Conservation (phyloP, 352 stramenopile genomes). For the Pythium rishiriense region DNA sequence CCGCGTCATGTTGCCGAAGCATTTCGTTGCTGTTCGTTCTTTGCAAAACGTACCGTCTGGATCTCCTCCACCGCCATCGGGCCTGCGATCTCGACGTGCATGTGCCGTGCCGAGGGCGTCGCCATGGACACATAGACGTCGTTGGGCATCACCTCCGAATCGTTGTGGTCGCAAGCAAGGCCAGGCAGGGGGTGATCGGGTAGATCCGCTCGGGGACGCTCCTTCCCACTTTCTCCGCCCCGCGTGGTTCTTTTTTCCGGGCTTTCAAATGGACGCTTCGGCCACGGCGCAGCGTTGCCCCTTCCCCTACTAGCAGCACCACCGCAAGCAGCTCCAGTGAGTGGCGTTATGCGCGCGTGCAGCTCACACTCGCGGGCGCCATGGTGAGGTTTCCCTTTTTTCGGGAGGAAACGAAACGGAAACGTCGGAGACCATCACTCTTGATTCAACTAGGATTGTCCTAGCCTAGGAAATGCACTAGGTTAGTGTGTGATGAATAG, state of each 20-base stretch:
- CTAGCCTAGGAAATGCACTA: too few relatives aligned
- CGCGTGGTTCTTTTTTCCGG: slow-evolving; percentile 1
- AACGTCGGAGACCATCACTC: too few relatives aligned
- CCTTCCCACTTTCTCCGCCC: neutral
- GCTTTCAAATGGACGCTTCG: neutral
- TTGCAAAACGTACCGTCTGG: slow-evolving; percentile 15
- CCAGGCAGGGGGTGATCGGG: neutral
- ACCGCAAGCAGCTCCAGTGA: too few relatives aligned
- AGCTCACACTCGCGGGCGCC: neutral
- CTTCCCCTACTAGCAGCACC: neutral
- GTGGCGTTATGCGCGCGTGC: slow-evolving; percentile 7
- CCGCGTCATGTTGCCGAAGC: too few relatives aligned
- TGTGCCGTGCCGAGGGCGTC: neutral
- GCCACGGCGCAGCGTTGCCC: too few relatives aligned
- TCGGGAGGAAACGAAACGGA: too few relatives aligned
- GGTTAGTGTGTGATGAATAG: too few relatives aligned
- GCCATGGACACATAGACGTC: slow-evolving; percentile 11
- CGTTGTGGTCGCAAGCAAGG: neutral
- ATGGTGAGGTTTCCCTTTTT: neutral
- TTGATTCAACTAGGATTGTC: too few relatives aligned
- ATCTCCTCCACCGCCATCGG: slow-evolving; percentile 10
- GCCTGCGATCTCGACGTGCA: neutral
- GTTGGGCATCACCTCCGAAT: neutral
- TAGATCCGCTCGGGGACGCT: neutral
- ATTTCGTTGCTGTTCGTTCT: too few relatives aligned